These are phyloP conservation scores for Ustilago curta DNA, from an alignment of 1,284 basidiomycete genomes.

Conservation along the genomic window DNA sequence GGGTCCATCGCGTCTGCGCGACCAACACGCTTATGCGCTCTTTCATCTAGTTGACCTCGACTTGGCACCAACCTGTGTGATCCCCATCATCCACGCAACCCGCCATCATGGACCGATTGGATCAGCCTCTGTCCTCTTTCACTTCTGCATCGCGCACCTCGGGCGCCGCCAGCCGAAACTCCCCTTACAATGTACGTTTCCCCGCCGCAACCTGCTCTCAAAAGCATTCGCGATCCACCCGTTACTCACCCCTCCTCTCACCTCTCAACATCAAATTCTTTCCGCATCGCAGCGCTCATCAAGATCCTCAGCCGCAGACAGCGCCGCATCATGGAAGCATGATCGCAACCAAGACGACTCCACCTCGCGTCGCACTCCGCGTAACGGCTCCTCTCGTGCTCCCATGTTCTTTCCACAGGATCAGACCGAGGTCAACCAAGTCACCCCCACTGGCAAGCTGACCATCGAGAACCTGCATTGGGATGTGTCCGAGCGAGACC, in stretches of 20 bases:
- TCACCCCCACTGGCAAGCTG: conserved; percentile 71
- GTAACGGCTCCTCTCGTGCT: conserved; percentile 17
- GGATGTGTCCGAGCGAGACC: conserved; percentile 86
- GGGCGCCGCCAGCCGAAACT: conserved; percentile 33
- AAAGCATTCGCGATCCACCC: too few relatives aligned
- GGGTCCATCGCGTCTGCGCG: conserved; percentile 1
- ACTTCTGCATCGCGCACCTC: conserved; percentile 15
- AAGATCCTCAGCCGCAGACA: conserved; percentile 18
- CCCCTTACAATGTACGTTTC: conserved; percentile 39
- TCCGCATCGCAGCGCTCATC: conserved; percentile 18
- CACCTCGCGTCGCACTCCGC: conserved; percentile 13
- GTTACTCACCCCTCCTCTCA: neutral
- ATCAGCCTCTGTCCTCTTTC: conserved; percentile 27
- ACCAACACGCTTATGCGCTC: neutral
- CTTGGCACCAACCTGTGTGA: neutral
- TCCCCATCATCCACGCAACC: neutral
- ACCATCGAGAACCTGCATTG: conserved; percentile 91
- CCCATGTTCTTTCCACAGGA: conserved; percentile 44
- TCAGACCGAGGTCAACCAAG: conserved; percentile 31
- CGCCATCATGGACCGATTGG: conserved; percentile 37
- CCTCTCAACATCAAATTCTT: neutral
- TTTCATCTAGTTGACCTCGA: neutral
- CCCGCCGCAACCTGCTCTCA: too few relatives aligned
- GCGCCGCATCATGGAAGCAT: conserved; percentile 39
- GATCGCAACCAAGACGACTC: conserved; percentile 25